These are phyloP conservation scores for Dillenia suffruticosa DNA, from an alignment of 164 flowering plant species.

Conservation along the genomic window DNA sequence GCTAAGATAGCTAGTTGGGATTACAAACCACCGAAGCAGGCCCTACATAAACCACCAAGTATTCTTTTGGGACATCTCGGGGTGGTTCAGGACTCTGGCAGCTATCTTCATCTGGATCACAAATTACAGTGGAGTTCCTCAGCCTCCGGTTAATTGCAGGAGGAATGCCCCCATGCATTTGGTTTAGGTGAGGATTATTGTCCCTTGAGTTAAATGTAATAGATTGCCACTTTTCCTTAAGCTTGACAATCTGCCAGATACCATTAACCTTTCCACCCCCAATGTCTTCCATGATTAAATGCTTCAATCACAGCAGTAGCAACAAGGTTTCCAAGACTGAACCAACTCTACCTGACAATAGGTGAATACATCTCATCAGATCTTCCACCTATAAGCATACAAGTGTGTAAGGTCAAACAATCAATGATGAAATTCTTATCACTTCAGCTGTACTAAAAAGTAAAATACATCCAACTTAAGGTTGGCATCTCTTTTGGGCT, in stretches of 20 bases:
- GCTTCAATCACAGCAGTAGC: slow-evolving; percentile 8
- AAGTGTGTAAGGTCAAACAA: neutral
- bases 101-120: slow-evolving; percentile 83
- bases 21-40: slow-evolving; percentile 81
- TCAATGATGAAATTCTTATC: too few species aligned
- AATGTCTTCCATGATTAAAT: slow-evolving; percentile 42
- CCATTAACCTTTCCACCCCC: slow-evolving; percentile 56
- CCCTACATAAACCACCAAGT: slow-evolving; percentile 88
- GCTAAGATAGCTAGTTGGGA: slow-evolving; percentile 77
- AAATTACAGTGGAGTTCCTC: slow-evolving; percentile 15
- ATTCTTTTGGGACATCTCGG: slow-evolving; percentile 78
- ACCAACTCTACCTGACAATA: slow-evolving; percentile 11
- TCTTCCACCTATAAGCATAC: slow-evolving; percentile 10
- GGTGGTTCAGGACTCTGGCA: slow-evolving; percentile 68
- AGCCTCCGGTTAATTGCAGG: slow-evolving; percentile 52
- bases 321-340: slow-evolving; percentile 13
- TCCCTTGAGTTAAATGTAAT: slow-evolving; percentile 35
- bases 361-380: slow-evolving; percentile 17
- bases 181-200: neutral
- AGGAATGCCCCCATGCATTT: slow-evolving; percentile 36
- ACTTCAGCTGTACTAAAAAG: too few species aligned
- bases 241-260: slow-evolving; percentile 69
- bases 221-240: slow-evolving; percentile 81
- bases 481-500: neutral
- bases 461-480: neutral